Evolutionary conservation across 106 monocot species (phyloP).

Genomic region (Agapanthus africanus): DNA sequence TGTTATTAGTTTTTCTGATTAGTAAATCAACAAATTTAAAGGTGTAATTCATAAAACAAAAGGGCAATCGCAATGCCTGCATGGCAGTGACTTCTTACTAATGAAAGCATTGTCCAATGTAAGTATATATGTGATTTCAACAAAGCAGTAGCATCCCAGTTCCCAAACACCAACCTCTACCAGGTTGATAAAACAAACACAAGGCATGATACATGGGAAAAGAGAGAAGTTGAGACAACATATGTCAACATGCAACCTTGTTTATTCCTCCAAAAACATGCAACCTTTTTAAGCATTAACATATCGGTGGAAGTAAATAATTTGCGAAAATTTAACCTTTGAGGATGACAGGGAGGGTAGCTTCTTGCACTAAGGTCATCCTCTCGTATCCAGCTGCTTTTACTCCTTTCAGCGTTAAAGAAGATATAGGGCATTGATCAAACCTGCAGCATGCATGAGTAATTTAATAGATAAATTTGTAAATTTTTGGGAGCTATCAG

Average conservation of each 20-base stretch:
- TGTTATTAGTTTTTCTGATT: no score
- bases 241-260: neutral
- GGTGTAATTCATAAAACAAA: neutral
- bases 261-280: no score
- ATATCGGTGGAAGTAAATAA: slow-evolving; percentile 5
- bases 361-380: slow-evolving; percentile 95
- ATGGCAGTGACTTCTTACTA: neutral
- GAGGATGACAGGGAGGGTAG: slow-evolving; percentile 87
- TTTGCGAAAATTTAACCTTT: slow-evolving; percentile 47
- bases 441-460: slow-evolving; percentile 40
- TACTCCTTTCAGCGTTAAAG: slow-evolving; percentile 77
- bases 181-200: neutral
- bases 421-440: slow-evolving; percentile 85
- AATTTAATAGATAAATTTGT: neutral
- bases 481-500: neutral
- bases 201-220: neutral
- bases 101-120: neutral
- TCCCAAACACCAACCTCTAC: neutral
- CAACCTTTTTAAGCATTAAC: no score
- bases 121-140: neutral
- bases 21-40: no score
- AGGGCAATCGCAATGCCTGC: neutral
- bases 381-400: slow-evolving; percentile 90
- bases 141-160: neutral
- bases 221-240: neutral